phyloP scores from a whole-genome alignment of 257 asterid species.

The Nicotiana noctiflora region DNA sequence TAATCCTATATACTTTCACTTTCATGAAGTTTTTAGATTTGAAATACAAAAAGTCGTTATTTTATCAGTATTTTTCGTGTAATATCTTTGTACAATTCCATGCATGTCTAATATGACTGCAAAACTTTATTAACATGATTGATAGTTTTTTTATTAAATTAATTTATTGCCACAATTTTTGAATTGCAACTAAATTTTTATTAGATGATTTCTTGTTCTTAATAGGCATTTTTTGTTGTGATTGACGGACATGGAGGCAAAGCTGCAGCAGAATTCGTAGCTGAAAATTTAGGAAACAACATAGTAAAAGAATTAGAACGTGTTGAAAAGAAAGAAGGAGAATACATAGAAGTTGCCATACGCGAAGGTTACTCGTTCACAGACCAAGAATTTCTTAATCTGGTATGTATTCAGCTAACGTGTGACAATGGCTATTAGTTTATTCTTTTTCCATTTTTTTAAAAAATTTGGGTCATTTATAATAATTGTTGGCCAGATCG shows the following conservation, averaged over 20 bases:
- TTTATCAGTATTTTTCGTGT: neutral
- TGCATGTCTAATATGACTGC: neutral
- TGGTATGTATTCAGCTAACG: constrained; percentile 15
- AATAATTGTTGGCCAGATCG: neutral
- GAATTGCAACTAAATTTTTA: neutral
- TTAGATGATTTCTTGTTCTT: neutral
- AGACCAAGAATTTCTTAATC: constrained; percentile 28
- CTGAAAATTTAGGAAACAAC: constrained; percentile 40
- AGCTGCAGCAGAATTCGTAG: constrained; percentile 40
- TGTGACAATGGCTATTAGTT: neutral
- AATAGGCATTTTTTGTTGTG: constrained; percentile 45
- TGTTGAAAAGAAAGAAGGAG: neutral
- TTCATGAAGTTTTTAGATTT: neutral
- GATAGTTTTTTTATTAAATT: neutral
- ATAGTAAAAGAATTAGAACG: constrained; percentile 23
- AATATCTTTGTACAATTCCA: too few species aligned
- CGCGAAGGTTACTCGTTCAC: constrained; percentile 38
- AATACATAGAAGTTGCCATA: constrained; percentile 27
- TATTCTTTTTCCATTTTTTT: neutral
- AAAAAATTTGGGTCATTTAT: neutral
- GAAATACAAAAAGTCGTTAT: neutral
- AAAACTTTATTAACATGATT: neutral
- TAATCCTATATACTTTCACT: neutral
- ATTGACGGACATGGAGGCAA: constrained; percentile 53
- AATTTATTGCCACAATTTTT: too few species aligned